Conservation (phyloP, 2,329 filamentous ascomycete genomes). For the Pseudohalonectria lignicola region DNA sequence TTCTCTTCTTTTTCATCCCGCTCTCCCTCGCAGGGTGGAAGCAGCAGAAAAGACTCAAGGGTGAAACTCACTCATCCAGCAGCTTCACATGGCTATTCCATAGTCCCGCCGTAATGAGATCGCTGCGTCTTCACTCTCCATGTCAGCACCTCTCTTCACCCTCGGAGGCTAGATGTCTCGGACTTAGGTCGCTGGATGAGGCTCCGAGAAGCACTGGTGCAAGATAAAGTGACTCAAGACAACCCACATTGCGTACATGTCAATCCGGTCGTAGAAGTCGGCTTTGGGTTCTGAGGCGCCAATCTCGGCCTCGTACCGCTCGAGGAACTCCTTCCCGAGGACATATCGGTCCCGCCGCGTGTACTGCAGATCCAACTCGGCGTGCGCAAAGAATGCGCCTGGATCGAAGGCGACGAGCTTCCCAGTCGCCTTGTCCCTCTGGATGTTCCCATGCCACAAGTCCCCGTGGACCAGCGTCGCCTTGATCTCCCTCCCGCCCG, state of each 20-base stretch:
- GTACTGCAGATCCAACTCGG: neutral
- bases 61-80: no score
- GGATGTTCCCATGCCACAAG: slow-evolving; percentile 14
- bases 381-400: neutral
- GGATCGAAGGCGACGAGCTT: slow-evolving; percentile 1
- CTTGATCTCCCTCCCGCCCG: slow-evolving; percentile 10
- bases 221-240: no score
- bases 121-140: no score
- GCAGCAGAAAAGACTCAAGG: no score
- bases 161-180: no score
- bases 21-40: no score
- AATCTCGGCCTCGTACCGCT: neutral
- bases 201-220: no score
- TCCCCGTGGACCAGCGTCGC: slow-evolving; percentile 15
- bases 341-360: neutral
- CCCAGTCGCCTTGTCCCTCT: slow-evolving; percentile 4
- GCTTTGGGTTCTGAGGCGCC: neutral
- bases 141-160: no score
- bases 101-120: no score
- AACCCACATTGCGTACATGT: neutral
- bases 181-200: no score
- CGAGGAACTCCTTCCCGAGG: neutral
- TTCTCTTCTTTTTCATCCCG: no score
- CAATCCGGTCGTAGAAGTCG: neutral
- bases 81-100: no score